Evolutionary conservation across 1,284 basidiomycete species (phyloP).

Genomic region (Inonotus hispidus): DNA sequence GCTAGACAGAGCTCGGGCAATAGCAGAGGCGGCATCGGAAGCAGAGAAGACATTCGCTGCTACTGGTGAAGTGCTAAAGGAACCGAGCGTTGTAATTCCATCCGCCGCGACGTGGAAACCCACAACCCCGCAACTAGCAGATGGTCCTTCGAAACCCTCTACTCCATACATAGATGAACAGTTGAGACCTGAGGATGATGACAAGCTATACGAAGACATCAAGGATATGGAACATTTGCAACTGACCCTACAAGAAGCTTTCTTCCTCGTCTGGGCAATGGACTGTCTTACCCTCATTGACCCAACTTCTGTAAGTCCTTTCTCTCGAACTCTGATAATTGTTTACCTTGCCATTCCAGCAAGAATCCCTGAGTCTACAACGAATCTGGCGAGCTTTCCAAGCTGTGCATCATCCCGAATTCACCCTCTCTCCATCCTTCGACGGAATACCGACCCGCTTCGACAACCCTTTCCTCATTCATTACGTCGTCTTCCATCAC

Average conservation of each 20-base stretch:
- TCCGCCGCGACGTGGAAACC: conserved; percentile 72
- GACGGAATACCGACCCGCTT: conserved; percentile 36
- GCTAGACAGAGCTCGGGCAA: conserved; percentile 77
- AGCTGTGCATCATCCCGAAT: conserved; percentile 31
- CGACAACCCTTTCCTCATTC: conserved; percentile 91
- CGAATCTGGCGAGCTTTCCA: conserved; percentile 62
- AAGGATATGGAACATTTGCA: conserved; percentile 89
- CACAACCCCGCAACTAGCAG: background rate
- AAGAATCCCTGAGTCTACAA: conserved; percentile 44
- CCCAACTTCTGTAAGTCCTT: conserved; percentile 49
- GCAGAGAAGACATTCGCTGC: conserved; percentile 69
- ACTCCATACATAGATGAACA: background rate
- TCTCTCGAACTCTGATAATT: background rate
- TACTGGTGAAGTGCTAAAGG: conserved; percentile 52
- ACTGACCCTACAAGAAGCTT: conserved; percentile 86
- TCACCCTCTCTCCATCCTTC: conserved; percentile 30
- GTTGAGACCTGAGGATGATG: conserved; percentile 29
- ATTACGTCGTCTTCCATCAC: conserved; percentile 92
- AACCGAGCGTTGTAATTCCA: conserved; percentile 43
- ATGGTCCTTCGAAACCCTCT: too few species aligned
- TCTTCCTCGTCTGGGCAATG: conserved; percentile 83
- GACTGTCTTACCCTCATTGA: conserved; percentile 79
- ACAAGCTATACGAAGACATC: conserved; percentile 42
- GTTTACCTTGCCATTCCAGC: conserved; percentile 29
- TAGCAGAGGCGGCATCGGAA: conserved; percentile 66